Evolutionary conservation across 805 yeast species (phyloP).

Genomic region (Teunomyces gatunensis): DNA sequence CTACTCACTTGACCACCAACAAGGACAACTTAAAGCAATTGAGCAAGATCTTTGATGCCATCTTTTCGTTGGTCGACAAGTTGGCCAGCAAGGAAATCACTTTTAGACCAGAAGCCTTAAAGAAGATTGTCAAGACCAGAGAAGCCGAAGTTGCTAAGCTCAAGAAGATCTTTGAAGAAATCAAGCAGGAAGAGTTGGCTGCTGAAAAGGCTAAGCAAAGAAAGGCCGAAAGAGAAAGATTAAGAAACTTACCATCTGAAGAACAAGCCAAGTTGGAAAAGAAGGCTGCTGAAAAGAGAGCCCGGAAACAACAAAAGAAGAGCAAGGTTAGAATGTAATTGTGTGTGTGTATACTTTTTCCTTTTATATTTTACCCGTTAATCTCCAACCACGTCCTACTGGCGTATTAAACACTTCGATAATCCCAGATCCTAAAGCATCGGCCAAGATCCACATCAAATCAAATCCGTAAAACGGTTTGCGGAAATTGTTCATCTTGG

Average conservation of each 20-base stretch:
- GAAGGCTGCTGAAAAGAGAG: constrained; percentile 78
- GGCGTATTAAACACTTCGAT: constrained; percentile 53
- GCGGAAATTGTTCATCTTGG: constrained; percentile 38
- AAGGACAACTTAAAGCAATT: constrained; percentile 49
- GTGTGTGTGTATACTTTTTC: not conserved
- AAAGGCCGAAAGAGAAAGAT: constrained; percentile 59
- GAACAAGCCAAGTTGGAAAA: constrained; percentile 77
- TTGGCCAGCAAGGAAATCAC: constrained; percentile 47
- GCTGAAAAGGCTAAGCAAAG: constrained; percentile 69
- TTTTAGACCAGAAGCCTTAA: constrained; percentile 72
- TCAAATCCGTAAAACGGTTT: constrained; percentile 52
- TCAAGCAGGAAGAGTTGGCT: constrained; percentile 64
- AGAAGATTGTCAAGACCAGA: constrained; percentile 77
- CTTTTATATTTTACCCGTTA: constrained; percentile 47
- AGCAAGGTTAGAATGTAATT: constrained; percentile 41
- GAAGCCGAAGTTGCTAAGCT: constrained; percentile 69
- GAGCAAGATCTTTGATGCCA: constrained; percentile 49
- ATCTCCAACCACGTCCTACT: constrained; percentile 57
- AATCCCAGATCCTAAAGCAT: constrained; percentile 50
- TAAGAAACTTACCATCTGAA: constrained; percentile 61
- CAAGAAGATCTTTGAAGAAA: constrained; percentile 62
- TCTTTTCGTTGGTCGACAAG: constrained; percentile 59
- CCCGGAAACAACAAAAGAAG: constrained; percentile 66
- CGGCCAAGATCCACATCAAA: constrained; percentile 49
- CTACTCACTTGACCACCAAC: constrained; percentile 50